Percentiles rank a stretch among this genome's conserved stretches.
Evolutionary conservation across 2,329 filamentous ascomycete genomes (phyloP).

Genomic region (Pyrenochaeta sp.): DNA sequence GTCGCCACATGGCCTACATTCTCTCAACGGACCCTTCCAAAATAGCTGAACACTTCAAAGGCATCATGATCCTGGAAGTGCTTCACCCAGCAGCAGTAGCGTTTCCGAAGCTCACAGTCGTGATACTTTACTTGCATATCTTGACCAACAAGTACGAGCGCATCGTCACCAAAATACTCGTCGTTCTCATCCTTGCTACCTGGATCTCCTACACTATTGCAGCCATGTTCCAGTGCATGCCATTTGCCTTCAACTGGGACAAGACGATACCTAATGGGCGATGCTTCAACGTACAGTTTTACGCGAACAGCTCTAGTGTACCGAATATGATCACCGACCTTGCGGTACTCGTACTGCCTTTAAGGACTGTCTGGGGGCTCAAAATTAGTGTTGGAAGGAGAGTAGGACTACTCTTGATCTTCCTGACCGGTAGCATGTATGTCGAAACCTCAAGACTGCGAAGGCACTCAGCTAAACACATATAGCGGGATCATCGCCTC

Average conservation of each 20-base stretch:
- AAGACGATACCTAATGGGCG: slow-evolving; percentile 28
- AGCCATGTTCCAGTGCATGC: slow-evolving; percentile 30
- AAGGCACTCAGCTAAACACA: not conserved
- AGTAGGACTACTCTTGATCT: slow-evolving; percentile 32
- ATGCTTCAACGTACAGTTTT: slow-evolving; percentile 31
- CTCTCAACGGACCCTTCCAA: slow-evolving; percentile 17
- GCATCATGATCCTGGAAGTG: slow-evolving; percentile 31
- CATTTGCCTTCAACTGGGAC: slow-evolving; percentile 36
- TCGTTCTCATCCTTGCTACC: slow-evolving; percentile 24
- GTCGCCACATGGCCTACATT: slow-evolving; percentile 30
- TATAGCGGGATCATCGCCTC: slow-evolving; percentile 34
- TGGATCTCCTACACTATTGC: slow-evolving; percentile 33
- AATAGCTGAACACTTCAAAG: slow-evolving; percentile 29
- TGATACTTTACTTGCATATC: slow-evolving; percentile 32
- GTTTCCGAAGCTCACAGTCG: slow-evolving; percentile 35
- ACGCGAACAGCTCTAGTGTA: slow-evolving; percentile 31
- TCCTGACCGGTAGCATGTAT: slow-evolving; percentile 38
- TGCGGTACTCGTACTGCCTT: slow-evolving; percentile 27
- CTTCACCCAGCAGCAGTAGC: slow-evolving; percentile 35
- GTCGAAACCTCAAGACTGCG: slow-evolving; percentile 2
- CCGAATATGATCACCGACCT: slow-evolving; percentile 37
- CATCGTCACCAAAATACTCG: slow-evolving; percentile 22
- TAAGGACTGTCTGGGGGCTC: slow-evolving; percentile 27
- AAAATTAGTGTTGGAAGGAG: slow-evolving; percentile 27
- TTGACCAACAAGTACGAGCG: slow-evolving; percentile 35